Evolutionary conservation across 305 asterid species (phyloP).

Genomic region (Fraxinus nigra): DNA sequence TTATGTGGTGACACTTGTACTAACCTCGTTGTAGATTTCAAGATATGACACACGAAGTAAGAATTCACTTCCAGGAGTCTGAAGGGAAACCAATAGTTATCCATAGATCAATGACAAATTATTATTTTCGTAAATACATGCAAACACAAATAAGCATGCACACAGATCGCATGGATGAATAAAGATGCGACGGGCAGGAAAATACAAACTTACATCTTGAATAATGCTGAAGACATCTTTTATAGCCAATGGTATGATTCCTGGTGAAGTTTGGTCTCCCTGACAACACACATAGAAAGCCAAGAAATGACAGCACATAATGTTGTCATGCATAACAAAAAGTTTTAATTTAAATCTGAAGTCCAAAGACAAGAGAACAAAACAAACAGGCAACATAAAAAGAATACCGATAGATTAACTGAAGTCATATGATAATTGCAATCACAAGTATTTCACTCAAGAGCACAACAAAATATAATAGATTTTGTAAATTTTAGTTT

Average conservation of each 20-base stretch:
- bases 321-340: slow-evolving; percentile 1
- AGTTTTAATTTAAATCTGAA: slow-evolving; percentile 12
- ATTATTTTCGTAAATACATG: slow-evolving; percentile 15
- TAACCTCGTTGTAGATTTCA: slow-evolving; percentile 98
- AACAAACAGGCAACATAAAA: slow-evolving; percentile 19
- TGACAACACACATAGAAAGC: slow-evolving; percentile 32
- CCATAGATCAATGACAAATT: slow-evolving; percentile 19
- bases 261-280: slow-evolving; percentile 97
- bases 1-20: slow-evolving; percentile 23
- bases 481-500: slow-evolving; percentile 7
- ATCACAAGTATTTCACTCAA: slow-evolving; percentile 16
- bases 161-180: background rate
- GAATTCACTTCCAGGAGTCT: slow-evolving; percentile 99
- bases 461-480: slow-evolving; percentile 12
- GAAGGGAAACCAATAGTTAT: slow-evolving; percentile 39
- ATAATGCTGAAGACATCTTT: slow-evolving; percentile 98
- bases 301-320: slow-evolving; percentile 23
- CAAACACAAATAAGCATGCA: slow-evolving; percentile 1
- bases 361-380: background rate
- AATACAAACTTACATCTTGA: slow-evolving; percentile 78
- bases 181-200: slow-evolving; percentile 13
- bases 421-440: slow-evolving; percentile 2
- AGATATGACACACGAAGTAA: slow-evolving; percentile 96
- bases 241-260: slow-evolving; percentile 94
- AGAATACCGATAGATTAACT: slow-evolving; percentile 6